phyloP scores from a whole-genome alignment of 2,329 filamentous ascomycete genomes.

The Dactylellina haptotyla region DNA sequence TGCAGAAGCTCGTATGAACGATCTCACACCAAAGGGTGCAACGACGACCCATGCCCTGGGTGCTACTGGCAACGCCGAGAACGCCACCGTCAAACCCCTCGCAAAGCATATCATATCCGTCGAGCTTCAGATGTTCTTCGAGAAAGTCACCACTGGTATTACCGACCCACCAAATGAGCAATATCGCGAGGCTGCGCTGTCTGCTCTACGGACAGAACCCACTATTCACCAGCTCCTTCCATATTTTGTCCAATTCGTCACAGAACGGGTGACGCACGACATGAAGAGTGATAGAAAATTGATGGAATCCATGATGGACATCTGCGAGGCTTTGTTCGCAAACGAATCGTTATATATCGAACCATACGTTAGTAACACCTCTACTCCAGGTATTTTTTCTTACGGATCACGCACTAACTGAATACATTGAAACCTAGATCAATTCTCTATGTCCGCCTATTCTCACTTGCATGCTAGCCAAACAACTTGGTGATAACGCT shows the following conservation, averaged over 20 bases:
- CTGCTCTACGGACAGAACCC: constrained; percentile 86
- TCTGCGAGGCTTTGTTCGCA: constrained; percentile 82
- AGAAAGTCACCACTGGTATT: constrained; percentile 89
- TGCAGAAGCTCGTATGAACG: constrained; percentile 81
- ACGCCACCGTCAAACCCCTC: constrained; percentile 82
- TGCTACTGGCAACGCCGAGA: constrained; percentile 80
- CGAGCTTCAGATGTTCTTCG: constrained; percentile 95
- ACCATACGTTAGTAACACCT: constrained; percentile 67
- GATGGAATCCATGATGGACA: constrained; percentile 89
- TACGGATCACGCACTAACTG: constrained; percentile 54
- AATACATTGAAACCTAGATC: constrained; percentile 61
- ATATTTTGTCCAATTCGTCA: constrained; percentile 95
- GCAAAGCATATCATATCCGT: constrained; percentile 97
- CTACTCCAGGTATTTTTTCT: constrained; percentile 1
- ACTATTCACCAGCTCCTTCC: constrained; percentile 94
- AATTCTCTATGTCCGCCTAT: constrained; percentile 82
- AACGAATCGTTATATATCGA: constrained; percentile 82
- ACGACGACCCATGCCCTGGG: constrained; percentile 86
- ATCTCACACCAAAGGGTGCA: constrained; percentile 87
- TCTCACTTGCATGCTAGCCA: constrained; percentile 87
- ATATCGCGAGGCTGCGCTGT: constrained; percentile 83
- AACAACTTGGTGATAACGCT: constrained; percentile 71
- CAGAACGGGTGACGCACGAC: constrained; percentile 93
- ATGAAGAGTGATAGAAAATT: constrained; percentile 84
- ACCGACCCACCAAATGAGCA: constrained; percentile 89